A percentile compares a stretch with the other conserved stretches of the same genome.
phyloP scores from a whole-genome alignment of 805 yeast genomes.

The Wickerhamomyces ciferrii region DNA sequence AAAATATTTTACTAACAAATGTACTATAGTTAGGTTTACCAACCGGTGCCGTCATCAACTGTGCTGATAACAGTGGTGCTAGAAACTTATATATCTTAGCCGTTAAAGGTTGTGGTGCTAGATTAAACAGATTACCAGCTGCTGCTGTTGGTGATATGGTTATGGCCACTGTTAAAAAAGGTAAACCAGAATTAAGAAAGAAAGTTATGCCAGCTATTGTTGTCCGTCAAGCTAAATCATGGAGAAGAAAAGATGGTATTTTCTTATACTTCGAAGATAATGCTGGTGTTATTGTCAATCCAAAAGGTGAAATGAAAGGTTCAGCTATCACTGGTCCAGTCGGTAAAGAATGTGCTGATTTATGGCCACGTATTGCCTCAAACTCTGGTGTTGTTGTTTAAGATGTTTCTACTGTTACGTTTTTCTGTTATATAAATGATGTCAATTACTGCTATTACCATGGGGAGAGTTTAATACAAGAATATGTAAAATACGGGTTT shows the following conservation, averaged over 20 bases:
- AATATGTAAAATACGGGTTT: constrained; percentile 1
- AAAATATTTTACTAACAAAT: constrained; percentile 8
- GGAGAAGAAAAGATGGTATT: constrained; percentile 99
- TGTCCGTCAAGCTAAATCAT: constrained; percentile 98
- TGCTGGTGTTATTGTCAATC: constrained; percentile 99
- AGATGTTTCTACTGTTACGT: constrained; percentile 23
- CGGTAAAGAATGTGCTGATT: constrained; percentile 99
- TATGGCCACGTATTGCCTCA: constrained; percentile 99
- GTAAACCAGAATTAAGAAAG: constrained; percentile 99
- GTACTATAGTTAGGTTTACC: constrained; percentile 89
- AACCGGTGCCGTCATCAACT: constrained; percentile 99
- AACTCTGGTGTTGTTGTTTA: constrained; percentile 99
- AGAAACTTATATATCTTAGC: constrained; percentile 98
- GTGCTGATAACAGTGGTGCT: constrained; percentile 99
- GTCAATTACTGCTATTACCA: constrained; percentile 20
- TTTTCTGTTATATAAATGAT: constrained; percentile 19
- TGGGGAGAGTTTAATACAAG: constrained; percentile 7
- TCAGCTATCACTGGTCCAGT: constrained; percentile 99
- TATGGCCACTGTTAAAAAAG: constrained; percentile 99
- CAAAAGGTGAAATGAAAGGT: constrained; percentile 99
- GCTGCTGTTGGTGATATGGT: constrained; percentile 99
- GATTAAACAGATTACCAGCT: constrained; percentile 99
- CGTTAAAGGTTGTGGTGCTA: constrained; percentile 99
- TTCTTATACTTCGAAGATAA: constrained; percentile 99
- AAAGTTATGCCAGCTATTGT: constrained; percentile 99